Evolutionary conservation across 345 rosid species (phyloP).

Genomic region (Dipteronia sinensis): DNA sequence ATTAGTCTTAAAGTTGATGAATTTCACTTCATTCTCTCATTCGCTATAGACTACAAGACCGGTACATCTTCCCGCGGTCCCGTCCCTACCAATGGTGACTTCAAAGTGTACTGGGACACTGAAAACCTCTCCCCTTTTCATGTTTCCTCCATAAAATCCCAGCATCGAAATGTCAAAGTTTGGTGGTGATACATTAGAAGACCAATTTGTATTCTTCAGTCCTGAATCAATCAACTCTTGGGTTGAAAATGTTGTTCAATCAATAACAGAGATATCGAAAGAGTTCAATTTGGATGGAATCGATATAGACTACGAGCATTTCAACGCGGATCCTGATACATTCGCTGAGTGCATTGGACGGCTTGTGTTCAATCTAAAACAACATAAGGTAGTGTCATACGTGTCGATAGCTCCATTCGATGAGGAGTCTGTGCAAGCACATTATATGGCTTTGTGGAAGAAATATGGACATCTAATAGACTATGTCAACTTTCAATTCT

Average conservation of each 20-base stretch:
- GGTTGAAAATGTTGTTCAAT: slow-evolving; percentile 49
- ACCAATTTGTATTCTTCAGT: slow-evolving; percentile 23
- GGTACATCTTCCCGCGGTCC: slow-evolving; percentile 26
- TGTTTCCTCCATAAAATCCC: slow-evolving; percentile 40
- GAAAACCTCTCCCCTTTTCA: slow-evolving; percentile 37
- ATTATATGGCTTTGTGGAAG: slow-evolving; percentile 57
- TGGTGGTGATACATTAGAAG: slow-evolving; percentile 45
- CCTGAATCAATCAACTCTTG: slow-evolving; percentile 48
- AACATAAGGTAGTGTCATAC: slow-evolving; percentile 32
- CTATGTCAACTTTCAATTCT: slow-evolving; percentile 65
- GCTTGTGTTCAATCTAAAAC: slow-evolving; percentile 40
- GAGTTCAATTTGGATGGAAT: slow-evolving; percentile 49
- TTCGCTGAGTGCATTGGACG: slow-evolving; percentile 58
- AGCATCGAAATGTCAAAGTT: slow-evolving; percentile 47
- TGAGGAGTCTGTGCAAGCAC: slow-evolving; percentile 35
- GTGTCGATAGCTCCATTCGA: slow-evolving; percentile 62
- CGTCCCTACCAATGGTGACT: slow-evolving; percentile 51
- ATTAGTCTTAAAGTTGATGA: slow-evolving; percentile 36
- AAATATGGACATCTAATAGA: slow-evolving; percentile 57
- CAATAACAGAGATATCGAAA: slow-evolving; percentile 38
- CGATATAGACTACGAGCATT: slow-evolving; percentile 60
- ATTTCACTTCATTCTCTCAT: slow-evolving; percentile 52
- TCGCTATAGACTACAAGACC: slow-evolving; percentile 48
- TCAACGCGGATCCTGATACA: slow-evolving; percentile 47
- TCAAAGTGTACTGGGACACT: slow-evolving; percentile 46